phyloP scores from a whole-genome alignment of 2,329 filamentous ascomycete genomes.

The Aspergillus awamori region DNA sequence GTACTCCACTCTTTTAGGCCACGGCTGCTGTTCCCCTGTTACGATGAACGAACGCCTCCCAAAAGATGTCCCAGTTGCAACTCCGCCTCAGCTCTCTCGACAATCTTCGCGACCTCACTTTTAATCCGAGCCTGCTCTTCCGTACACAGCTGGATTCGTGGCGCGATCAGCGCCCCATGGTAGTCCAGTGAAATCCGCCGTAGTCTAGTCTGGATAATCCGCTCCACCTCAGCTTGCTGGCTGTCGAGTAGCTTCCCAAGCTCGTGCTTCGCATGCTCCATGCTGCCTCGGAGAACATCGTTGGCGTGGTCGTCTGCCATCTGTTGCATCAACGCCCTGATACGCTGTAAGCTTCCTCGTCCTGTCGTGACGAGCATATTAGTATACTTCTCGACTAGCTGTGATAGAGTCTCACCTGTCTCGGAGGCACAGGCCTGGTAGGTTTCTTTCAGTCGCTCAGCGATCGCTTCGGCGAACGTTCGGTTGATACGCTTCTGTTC shows the following conservation, averaged over 20 bases:
- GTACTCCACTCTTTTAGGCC: neutral
- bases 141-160: neutral
- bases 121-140: constrained; percentile 5
- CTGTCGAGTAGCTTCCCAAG: too few relatives aligned
- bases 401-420: too few relatives aligned
- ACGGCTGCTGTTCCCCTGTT: neutral
- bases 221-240: neutral
- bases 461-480: too few relatives aligned
- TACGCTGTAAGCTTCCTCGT: too few relatives aligned
- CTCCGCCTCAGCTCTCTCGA: constrained; percentile 2
- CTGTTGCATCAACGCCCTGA: too few relatives aligned
- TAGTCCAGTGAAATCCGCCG: constrained; percentile 11
- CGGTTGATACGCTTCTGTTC: neutral
- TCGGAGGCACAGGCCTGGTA: too few relatives aligned
- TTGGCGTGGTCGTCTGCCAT: too few relatives aligned
- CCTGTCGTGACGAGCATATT: too few relatives aligned
- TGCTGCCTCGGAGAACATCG: too few relatives aligned
- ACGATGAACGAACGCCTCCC: neutral
- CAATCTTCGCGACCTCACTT: neutral
- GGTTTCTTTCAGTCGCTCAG: too few relatives aligned
- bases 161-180: constrained; percentile 10
- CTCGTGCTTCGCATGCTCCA: too few relatives aligned
- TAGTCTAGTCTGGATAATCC: neutral
- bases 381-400: too few relatives aligned
- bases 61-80: constrained; percentile 1